A percentile compares a stretch with the other conserved stretches of the same genome.
Conservation (phyloP, 768 basidiomycete genomes). For the Gyrodon lividus region DNA sequence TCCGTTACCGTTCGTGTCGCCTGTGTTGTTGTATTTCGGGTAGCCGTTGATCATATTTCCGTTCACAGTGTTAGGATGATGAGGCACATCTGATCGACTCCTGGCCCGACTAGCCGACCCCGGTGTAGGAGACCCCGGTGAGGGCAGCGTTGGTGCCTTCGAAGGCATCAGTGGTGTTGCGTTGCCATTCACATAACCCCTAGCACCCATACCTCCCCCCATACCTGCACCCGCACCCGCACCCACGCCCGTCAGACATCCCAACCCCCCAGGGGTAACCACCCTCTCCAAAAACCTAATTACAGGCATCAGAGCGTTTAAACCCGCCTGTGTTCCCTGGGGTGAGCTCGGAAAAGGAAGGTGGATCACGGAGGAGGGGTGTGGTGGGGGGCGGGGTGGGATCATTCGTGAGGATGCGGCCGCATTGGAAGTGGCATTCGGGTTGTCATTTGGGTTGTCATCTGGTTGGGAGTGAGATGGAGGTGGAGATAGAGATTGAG, state of each 20-base stretch:
- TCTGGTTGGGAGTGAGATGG: constrained; percentile 3
- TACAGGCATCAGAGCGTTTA: constrained; percentile 60
- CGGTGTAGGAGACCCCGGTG: constrained; percentile 19
- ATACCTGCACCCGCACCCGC: neutral
- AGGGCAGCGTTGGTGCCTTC: constrained; percentile 10
- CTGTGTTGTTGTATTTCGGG: constrained; percentile 10
- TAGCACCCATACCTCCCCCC: neutral
- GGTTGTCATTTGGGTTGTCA: no score
- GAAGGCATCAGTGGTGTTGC: constrained; percentile 4
- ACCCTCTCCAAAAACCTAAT: constrained; percentile 68
- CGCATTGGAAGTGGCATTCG: neutral
- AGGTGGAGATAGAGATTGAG: neutral
- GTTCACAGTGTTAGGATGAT: neutral
- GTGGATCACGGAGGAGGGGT: constrained; percentile 70
- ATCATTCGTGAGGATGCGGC: constrained; percentile 20
- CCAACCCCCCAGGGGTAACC: constrained; percentile 44
- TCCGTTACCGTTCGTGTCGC: constrained; percentile 8
- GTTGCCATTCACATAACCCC: neutral
- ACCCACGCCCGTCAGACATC: constrained; percentile 12
- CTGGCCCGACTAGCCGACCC: constrained; percentile 10
- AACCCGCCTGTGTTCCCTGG: constrained; percentile 48
- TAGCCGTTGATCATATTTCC: constrained; percentile 15
- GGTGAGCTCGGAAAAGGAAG: constrained; percentile 75
- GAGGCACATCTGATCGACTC: constrained; percentile 22
- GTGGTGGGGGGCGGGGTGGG: constrained; percentile 66